A percentile compares a stretch with the other conserved stretches of the same genome.
Evolutionary conservation across 148 eudicot species (phyloP).

Genomic region (Silene uniflora): DNA sequence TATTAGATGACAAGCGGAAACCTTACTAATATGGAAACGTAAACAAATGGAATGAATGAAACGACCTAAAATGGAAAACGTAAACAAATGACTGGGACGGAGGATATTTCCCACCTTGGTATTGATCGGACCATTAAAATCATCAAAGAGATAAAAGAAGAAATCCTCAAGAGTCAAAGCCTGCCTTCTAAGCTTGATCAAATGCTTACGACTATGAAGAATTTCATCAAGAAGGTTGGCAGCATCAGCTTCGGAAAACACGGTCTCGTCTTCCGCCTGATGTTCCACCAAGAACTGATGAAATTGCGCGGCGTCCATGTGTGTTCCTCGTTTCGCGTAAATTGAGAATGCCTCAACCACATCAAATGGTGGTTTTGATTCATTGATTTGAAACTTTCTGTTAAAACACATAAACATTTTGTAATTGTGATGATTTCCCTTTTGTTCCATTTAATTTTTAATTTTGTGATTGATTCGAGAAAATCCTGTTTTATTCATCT

Average conservation of each 20-base stretch:
- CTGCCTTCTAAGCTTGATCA: constrained; percentile 18
- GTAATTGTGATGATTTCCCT: constrained; percentile 43
- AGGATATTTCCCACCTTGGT: constrained; percentile 36
- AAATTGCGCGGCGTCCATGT: constrained; percentile 49
- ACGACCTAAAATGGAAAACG: background rate
- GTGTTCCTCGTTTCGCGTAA: constrained; percentile 34
- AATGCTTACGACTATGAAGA: constrained; percentile 31
- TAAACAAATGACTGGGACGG: no score
- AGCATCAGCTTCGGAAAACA: constrained; percentile 33
- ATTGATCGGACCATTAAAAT: constrained; percentile 62
- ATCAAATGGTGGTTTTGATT: constrained; percentile 65
- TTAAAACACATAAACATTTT: constrained; percentile 74
- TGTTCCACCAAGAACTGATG: constrained; percentile 51
- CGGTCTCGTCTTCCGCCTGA: constrained; percentile 46
- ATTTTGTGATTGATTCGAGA: no score
- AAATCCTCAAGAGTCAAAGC: constrained; percentile 64
- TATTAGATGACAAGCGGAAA: no score
- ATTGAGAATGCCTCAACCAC: constrained; percentile 51
- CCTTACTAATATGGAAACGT: no score
- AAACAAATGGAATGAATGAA: no score
- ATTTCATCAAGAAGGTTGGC: constrained; percentile 37
- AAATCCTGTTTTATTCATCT: background rate
- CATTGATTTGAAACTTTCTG: constrained; percentile 72
- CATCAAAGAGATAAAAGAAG: constrained; percentile 57
- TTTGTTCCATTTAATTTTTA: constrained; percentile 3